These are phyloP conservation scores for Solanum hybrid DNA, from an alignment of 305 asterid genomes.

Conservation along the genomic window DNA sequence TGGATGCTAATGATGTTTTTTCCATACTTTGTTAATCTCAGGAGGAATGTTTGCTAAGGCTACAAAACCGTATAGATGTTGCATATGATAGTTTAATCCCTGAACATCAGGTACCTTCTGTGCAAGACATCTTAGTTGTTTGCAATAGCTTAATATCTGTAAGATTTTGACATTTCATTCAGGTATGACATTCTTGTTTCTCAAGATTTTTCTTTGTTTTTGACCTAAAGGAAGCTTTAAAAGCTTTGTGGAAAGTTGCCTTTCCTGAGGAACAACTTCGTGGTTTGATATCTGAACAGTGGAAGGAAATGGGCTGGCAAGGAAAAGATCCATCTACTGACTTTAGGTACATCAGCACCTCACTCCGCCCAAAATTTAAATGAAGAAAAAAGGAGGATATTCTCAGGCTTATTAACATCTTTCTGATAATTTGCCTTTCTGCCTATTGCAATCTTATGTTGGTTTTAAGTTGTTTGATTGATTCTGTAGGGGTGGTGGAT, in stretches of 20 bases:
- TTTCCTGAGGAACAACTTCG: slow-evolving; percentile 74
- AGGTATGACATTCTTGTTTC: slow-evolving; percentile 5
- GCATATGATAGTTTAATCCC: slow-evolving; percentile 65
- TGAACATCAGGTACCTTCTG: slow-evolving; percentile 74
- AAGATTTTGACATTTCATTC: neutral
- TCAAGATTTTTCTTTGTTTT: slow-evolving; percentile 1
- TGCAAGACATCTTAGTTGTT: neutral
- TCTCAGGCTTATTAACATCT: neutral
- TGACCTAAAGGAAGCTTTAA: slow-evolving; percentile 62
- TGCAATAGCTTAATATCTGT: neutral
- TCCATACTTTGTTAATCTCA: slow-evolving; percentile 24
- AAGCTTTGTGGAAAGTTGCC: slow-evolving; percentile 82
- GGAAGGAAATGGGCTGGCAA: slow-evolving; percentile 99
- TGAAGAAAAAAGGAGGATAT: neutral
- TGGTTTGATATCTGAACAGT: slow-evolving; percentile 90
- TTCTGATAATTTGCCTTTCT: slow-evolving; percentile 14
- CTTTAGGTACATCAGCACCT: slow-evolving; percentile 53
- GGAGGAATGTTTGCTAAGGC: slow-evolving; percentile 86
- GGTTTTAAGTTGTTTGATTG: neutral
- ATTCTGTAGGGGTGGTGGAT: slow-evolving; percentile 88
- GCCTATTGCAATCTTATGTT: neutral
- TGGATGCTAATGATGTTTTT: slow-evolving; percentile 15
- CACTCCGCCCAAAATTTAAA: neutral
- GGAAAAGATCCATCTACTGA: slow-evolving; percentile 99
- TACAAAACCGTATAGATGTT: slow-evolving; percentile 80